Evolutionary conservation across 2,329 filamentous ascomycete genomes (phyloP).

Genomic region (Trichophyton simii): DNA sequence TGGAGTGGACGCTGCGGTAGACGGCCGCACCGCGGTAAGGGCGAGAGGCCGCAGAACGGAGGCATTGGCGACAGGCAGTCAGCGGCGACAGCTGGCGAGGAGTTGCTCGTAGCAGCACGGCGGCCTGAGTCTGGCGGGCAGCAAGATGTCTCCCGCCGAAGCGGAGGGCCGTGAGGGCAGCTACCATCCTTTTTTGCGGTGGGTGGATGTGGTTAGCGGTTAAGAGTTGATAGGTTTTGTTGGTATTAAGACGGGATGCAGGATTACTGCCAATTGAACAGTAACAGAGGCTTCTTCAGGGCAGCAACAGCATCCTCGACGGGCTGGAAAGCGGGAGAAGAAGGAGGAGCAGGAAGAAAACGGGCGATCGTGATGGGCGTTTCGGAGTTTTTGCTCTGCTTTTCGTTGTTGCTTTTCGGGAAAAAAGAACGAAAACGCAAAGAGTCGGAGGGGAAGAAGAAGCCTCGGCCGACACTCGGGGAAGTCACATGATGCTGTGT

Average conservation of each 20-base stretch:
- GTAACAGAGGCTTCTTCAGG: neutral
- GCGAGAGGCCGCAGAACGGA: constrained; percentile 19
- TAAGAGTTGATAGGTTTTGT: neutral
- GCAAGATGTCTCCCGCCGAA: constrained; percentile 12
- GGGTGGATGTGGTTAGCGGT: neutral
- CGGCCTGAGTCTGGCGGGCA: constrained; percentile 3
- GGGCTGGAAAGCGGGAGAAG: neutral
- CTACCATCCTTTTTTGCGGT: constrained; percentile 10
- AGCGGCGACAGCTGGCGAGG: constrained; percentile 18
- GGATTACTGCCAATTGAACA: neutral
- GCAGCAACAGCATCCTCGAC: neutral
- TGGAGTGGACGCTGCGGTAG: constrained; percentile 58
- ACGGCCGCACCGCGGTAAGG: constrained; percentile 1
- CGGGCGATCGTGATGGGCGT: neutral
- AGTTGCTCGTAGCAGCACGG: constrained; percentile 4
- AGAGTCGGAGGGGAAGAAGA: neutral
- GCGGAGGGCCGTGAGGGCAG: constrained; percentile 11
- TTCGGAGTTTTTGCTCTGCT: neutral
- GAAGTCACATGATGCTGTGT: constrained; percentile 1
- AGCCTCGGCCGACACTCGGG: constrained; percentile 6
- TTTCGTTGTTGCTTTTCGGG: neutral
- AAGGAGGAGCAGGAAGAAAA: neutral
- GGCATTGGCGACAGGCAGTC: constrained; percentile 20
- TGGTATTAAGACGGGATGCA: neutral
- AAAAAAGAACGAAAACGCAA: neutral